Conservation (phyloP, 2,329 filamentous ascomycete genomes). For the Monilinia fructicola region DNA sequence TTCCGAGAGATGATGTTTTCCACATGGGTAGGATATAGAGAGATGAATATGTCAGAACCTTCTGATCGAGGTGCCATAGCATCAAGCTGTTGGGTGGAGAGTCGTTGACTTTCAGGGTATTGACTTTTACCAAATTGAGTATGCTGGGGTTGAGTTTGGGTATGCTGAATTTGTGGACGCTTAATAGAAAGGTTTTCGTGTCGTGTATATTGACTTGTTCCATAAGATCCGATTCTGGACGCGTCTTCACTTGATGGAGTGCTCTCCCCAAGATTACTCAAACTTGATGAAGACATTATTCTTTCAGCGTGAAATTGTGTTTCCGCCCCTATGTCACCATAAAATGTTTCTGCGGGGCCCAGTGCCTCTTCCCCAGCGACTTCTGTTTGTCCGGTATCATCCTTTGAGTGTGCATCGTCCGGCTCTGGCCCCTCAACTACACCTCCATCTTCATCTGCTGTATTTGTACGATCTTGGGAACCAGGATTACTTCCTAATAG, state of each 20-base stretch:
- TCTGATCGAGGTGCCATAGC: slow-evolving; percentile 50
- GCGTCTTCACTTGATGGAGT: slow-evolving; percentile 22
- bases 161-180: slow-evolving; percentile 13
- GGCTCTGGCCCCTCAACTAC: not conserved
- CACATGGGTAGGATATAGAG: slow-evolving; percentile 50
- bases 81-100: slow-evolving; percentile 51
- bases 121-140: slow-evolving; percentile 30
- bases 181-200: not conserved
- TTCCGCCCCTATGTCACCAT: slow-evolving; percentile 36
- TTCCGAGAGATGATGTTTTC: slow-evolving; percentile 50
- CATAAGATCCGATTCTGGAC: not conserved
- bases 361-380: not conserved
- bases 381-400: not conserved
- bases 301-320: slow-evolving; percentile 33
- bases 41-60: slow-evolving; percentile 55
- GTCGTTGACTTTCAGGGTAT: slow-evolving; percentile 50
- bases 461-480: not conserved
- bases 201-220: slow-evolving; percentile 27
- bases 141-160: slow-evolving; percentile 1
- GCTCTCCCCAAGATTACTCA: not conserved
- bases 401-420: not conserved
- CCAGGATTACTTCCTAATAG: not conserved
- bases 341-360: slow-evolving; percentile 34
- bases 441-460: not conserved
- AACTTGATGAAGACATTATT: slow-evolving; percentile 21